Evolutionary conservation across 257 asterid species (phyloP).

Genomic region (Scutellaria baicalensis): DNA sequence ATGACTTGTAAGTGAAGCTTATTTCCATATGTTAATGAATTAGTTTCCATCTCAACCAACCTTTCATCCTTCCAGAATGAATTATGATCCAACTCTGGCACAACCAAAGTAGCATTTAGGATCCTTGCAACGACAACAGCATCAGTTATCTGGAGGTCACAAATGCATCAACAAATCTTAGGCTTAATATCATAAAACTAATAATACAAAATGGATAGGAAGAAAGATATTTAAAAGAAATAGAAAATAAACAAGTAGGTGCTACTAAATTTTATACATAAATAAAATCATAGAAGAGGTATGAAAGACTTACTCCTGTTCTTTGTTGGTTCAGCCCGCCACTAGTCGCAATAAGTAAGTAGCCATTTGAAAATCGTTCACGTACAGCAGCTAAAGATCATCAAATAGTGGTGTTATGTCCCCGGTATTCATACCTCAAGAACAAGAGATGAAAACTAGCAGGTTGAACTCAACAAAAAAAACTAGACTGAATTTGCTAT

Average conservation of each 20-base stretch:
- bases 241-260: background rate
- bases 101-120: slow-evolving; percentile 90
- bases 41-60: slow-evolving; percentile 36
- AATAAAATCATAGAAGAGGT: slow-evolving; percentile 3
- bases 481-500: background rate
- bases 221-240: background rate
- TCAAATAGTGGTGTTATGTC: slow-evolving; percentile 24
- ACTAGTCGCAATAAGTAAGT: slow-evolving; percentile 94
- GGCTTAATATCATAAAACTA: slow-evolving; percentile 10
- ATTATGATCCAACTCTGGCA: slow-evolving; percentile 93
- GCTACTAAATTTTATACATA: slow-evolving; percentile 5
- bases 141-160: slow-evolving; percentile 75
- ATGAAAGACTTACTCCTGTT: slow-evolving; percentile 72
- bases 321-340: slow-evolving; percentile 99
- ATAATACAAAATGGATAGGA: slow-evolving; percentile 4
- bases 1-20: slow-evolving; percentile 4
- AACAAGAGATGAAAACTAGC: slow-evolving; percentile 2
- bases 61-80: slow-evolving; percentile 98
- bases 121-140: slow-evolving; percentile 98
- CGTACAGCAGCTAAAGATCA: slow-evolving; percentile 64
- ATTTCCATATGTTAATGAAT: slow-evolving; percentile 2
- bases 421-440: background rate
- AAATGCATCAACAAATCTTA: slow-evolving; percentile 13
- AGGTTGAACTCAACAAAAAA: slow-evolving; percentile 10
- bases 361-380: slow-evolving; percentile 78